Base-by-base conservation (phyloP, 805 yeast species). In the Yarrowia keelungensis region DNA sequence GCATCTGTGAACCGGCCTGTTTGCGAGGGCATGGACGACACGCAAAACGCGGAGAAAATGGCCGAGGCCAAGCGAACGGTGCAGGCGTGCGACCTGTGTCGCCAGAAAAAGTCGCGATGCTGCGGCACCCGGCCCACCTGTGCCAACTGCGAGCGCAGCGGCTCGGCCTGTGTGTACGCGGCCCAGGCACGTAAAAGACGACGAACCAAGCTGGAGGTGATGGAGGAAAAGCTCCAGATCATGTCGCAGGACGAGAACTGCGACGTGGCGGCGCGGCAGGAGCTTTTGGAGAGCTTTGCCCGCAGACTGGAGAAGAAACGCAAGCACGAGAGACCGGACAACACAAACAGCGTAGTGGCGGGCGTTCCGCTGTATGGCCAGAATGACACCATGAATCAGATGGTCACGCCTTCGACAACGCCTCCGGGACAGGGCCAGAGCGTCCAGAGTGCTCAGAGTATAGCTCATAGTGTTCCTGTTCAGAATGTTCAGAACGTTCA, bases 81-180 rank as follows among this genome's bases (percentile, higher is more conserved):
- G 42, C 66, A 59, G 53, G 66, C 66, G 53, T 59, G 66, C 43
- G 51, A 59, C 15, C 42, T 35, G 53, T 59, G 66, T 16, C 66
- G 66, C 10, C 66, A 46, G 43, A 43, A 46, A 11, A 59, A 68
- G 19, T 41, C 47, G 38, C 59, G 56, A 9, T 50, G 59, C 32
- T 59, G 59, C 35, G 68, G 72, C 66, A 68, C 71, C 11, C 46
- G 66, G 10, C 36, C 51, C 38, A 22, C 62, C 39, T 45, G 70
- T 26, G 42, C 62, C 42, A 35, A 69, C 50, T n/a, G 72, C 32
- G 42, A 36, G 35, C 32, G 46, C 8, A 36, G 42, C 66, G 53
- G 53, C 2, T 36, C 53, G n/a, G 5, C 10, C 16, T 59, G 66
- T 16, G 46, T 46, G 15, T 59, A 59, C 36, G 66, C 66, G 1